Evolutionary conservation across 495 filamentous ascomycete genomes (phyloP).

Genomic region (Bryoglossum gracile): DNA sequence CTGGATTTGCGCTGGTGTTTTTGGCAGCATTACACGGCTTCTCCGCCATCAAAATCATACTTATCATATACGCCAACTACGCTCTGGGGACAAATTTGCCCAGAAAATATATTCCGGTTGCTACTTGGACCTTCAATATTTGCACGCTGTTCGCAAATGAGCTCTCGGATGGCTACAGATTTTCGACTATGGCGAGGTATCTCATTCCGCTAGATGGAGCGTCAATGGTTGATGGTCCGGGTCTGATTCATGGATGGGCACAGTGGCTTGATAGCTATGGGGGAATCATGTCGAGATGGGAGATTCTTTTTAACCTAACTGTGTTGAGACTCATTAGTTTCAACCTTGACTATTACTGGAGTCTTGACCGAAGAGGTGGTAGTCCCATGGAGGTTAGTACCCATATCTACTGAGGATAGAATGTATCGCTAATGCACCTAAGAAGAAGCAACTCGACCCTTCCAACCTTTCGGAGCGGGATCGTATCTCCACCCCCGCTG

Average conservation of each 20-base stretch:
- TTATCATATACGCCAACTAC: slow-evolving; percentile 78
- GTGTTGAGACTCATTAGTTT: slow-evolving; percentile 88
- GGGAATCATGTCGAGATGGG: slow-evolving; percentile 81
- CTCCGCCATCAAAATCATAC: slow-evolving; percentile 72
- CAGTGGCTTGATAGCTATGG: slow-evolving; percentile 65
- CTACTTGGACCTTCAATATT: slow-evolving; percentile 95
- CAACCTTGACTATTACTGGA: slow-evolving; percentile 97
- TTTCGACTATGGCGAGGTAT: slow-evolving; percentile 50
- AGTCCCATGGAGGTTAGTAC: slow-evolving; percentile 73
- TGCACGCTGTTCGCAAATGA: slow-evolving; percentile 85
- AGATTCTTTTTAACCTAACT: slow-evolving; percentile 96
- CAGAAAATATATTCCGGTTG: slow-evolving; percentile 55
- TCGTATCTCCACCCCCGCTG: slow-evolving; percentile 68
- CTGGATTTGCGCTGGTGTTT: slow-evolving; percentile 72
- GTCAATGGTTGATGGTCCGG: slow-evolving; percentile 26
- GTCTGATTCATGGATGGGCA: slow-evolving; percentile 48
- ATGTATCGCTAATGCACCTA: slow-evolving; percentile 53
- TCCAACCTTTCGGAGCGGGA: slow-evolving; percentile 79
- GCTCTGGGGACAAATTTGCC: slow-evolving; percentile 64
- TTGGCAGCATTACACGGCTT: slow-evolving; percentile 75
- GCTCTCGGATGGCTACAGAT: slow-evolving; percentile 67
- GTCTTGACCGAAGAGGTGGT: slow-evolving; percentile 53
- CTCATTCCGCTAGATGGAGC: slow-evolving; percentile 34
- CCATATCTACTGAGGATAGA: slow-evolving; percentile 2
- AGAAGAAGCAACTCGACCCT: slow-evolving; percentile 97